Percentiles rank a stretch among this genome's conserved stretches.
These are phyloP conservation scores for Phialophora macrospora DNA, from an alignment of 2,329 filamentous ascomycete genomes.

Conservation along the genomic window DNA sequence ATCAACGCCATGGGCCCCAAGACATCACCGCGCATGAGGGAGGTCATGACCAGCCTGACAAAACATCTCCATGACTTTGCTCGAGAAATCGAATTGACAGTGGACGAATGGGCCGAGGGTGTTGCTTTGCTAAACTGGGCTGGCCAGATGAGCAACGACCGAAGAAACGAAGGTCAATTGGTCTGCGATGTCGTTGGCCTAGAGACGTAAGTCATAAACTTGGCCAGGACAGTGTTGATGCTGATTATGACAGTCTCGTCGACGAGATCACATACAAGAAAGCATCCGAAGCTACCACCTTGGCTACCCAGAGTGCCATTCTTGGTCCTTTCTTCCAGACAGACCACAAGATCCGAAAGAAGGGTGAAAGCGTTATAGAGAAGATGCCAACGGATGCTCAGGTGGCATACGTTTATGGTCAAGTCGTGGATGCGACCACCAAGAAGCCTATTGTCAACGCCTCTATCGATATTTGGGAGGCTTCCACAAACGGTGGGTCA, in stretches of 20 bases:
- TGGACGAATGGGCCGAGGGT: constrained; percentile 64
- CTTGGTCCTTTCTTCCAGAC: constrained; percentile 84
- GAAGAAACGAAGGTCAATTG: constrained; percentile 67
- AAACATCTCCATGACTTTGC: constrained; percentile 64
- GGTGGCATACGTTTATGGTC: constrained; percentile 69
- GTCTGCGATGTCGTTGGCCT: constrained; percentile 64
- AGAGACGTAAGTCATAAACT: constrained; percentile 53
- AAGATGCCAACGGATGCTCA: constrained; percentile 58
- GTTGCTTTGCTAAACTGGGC: constrained; percentile 65
- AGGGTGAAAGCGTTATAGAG: constrained; percentile 69
- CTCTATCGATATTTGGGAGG: constrained; percentile 78
- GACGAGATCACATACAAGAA: constrained; percentile 79
- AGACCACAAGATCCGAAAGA: constrained; percentile 71
- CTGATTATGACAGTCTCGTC: constrained; percentile 57
- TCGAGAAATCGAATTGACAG: constrained; percentile 62
- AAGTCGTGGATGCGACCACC: constrained; percentile 62
- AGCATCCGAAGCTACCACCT: constrained; percentile 57
- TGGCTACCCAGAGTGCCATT: constrained; percentile 75
- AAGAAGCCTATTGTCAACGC: constrained; percentile 69
- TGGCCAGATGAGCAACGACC: constrained; percentile 65
- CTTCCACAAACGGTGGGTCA: constrained; percentile 68
- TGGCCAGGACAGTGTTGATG: background rate
- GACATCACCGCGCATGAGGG: constrained; percentile 67
- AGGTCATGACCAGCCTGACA: constrained; percentile 62
- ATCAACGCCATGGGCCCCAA: constrained; percentile 76